Base-by-base conservation (phyloP, 2,329 filamentous ascomycete genomes). In the Xylariaceae sp. region DNA sequence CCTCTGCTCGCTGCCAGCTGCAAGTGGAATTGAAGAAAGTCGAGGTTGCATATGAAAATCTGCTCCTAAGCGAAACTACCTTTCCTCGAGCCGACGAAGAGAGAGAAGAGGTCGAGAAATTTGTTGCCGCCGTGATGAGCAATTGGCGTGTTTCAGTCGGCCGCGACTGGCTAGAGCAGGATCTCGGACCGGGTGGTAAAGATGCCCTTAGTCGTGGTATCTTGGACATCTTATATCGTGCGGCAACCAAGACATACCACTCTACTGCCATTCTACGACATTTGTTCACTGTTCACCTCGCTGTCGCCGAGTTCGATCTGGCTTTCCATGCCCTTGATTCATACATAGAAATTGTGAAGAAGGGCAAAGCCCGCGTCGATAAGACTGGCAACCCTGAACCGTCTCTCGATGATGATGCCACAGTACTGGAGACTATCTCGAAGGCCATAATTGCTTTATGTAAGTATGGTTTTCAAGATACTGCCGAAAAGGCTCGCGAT, bases 181-280 rank as follows among this genome's bases (percentile, higher is more conserved):
- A 96, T 65, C 80, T 97, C 34, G 92, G 90, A 2, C 84, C 88
- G 68, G 91, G 89, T 4, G 92, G 92, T 7, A 89, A 91, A 67
- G 85, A 88, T 69, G 84, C 82, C 18, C 77, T 93, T 15, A 89
- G 89, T 63, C 85, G 88, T 56, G 86, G 86, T 54, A 86, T 95
- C 37, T 82, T 99, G 47, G 92, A 94, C 73, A 89, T 92, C 34
- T 80, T 99, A 5, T 99, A 97, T 74, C 88, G 88, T 45, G 90
- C 92, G 18, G 90, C 93, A 6, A 91, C 89, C 8, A 96, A 94
- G 74, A 96, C 92, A 0, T 99, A 94, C 70, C 94, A 99, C 74
- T 99, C 94, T 1, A 96, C 93, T 1, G 79, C 91, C 8, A 89
- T 97, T 62, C 77, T 99, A 35, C 83, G 93, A 59, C 85, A 92